Base-by-base conservation (phyloP, 148 eudicot species). In the Cornus suecica region DNA sequence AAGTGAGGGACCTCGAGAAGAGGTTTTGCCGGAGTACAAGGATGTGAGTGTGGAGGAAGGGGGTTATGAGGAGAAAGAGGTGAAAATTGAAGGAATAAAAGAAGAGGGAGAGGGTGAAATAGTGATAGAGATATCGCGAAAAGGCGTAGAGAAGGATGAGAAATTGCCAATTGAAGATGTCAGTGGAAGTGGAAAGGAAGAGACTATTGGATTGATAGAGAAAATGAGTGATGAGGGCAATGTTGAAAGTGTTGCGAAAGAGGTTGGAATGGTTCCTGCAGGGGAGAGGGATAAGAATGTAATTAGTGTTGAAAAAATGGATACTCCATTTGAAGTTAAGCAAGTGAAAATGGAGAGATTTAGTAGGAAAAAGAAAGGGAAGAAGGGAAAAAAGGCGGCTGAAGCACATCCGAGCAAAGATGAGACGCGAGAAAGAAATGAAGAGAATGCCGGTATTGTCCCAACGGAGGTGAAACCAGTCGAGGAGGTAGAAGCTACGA, bases 161-260 rank as follows among this genome's bases (percentile, higher is more conserved):
- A 18, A 16, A 48, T 2, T 48, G 13, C 54, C 54, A 14, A 48
- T 3, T 3, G 54, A 48, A 48, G 42, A 22, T 3, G 29, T 71
- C 74, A 10, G 74, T 71, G 16, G 79, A 81, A 69, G 31, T 79
- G 41, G 78, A 31, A 16, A 74, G 72, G n/a, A n/a, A 25, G 85
- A 77, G 69, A 86, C 84, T 10, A 69, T 78, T 4, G 82, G 77
- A 56, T 31, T 80, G 58, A 14, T 80, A 32, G 87, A 74, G 37
- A 69, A 78, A 27, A 51, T 86, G 60, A 75, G 77, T 80, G 76
- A 83, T 41, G 84, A 80, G 78, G 72, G 83, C 65, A 41, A 42
- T 62, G 41, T 24, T 65, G 75, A 75, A 25, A 54, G n/a, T 71
- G 54, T 22, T 34, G 28, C 67, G 32, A 67, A 66, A 63, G 61